A percentile compares a stretch with the other conserved stretches of the same genome.
These are phyloP conservation scores for Boeremia lycopersici DNA, from an alignment of 2,329 filamentous ascomycete genomes.

Conservation along the genomic window DNA sequence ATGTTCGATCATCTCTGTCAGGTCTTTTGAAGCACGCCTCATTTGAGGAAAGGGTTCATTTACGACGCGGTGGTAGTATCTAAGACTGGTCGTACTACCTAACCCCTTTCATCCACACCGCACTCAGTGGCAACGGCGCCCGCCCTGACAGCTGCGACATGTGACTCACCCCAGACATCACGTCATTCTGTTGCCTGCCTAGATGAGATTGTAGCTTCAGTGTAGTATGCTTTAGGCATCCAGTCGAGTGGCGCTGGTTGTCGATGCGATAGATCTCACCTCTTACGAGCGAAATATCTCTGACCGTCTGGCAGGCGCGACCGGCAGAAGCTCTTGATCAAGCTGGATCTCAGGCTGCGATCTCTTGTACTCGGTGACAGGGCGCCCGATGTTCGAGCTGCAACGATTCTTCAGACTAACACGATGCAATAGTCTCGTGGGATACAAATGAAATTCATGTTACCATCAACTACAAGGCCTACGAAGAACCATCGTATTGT, in stretches of 20 bases:
- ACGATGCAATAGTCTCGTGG: background rate
- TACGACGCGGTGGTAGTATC: background rate
- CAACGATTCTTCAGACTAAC: background rate
- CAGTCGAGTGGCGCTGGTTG: too few species aligned
- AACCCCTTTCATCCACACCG: background rate
- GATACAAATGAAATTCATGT: conserved; percentile 14
- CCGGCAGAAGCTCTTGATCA: too few species aligned
- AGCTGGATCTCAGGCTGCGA: too few species aligned
- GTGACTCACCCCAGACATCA: background rate
- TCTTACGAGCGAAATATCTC: background rate
- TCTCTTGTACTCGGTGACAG: too few species aligned
- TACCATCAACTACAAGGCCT: conserved; percentile 6
- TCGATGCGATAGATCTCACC: too few species aligned
- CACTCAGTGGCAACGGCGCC: background rate
- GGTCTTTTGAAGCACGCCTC: background rate
- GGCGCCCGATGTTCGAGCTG: background rate
- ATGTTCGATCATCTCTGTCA: background rate
- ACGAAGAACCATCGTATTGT: background rate
- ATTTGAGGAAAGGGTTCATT: background rate
- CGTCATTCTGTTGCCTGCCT: background rate
- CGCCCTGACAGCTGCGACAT: background rate
- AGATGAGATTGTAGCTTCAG: background rate
- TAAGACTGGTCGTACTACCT: background rate
- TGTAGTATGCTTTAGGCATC: too few species aligned
- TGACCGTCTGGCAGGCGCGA: background rate